Conservation (phyloP, 169 alveolate species). For the Eimeria mitis region DNA sequence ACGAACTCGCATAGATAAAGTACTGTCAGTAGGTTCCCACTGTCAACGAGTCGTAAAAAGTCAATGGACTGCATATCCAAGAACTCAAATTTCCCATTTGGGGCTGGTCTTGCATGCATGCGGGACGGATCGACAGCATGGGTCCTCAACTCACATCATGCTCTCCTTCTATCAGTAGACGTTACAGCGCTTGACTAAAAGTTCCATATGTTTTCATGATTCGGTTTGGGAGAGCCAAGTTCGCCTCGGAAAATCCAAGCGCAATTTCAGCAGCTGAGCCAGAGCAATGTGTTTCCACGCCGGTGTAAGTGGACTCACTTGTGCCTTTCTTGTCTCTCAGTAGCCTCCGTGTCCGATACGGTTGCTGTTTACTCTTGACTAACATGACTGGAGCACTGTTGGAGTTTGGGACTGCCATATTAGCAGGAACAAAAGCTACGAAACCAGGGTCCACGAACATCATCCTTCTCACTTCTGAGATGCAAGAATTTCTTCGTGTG, state of each 20-base stretch:
- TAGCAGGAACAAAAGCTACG: not conserved
- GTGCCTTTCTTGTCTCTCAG: not conserved
- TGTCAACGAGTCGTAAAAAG: no score
- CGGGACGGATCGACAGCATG: not conserved
- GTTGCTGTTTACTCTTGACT: not conserved
- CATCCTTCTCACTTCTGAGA: not conserved
- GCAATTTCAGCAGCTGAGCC: not conserved
- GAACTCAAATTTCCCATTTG: not conserved
- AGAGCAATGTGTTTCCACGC: not conserved
- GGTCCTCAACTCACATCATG: not conserved
- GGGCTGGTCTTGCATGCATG: slow-evolving; percentile 25
- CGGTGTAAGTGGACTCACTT: not conserved
- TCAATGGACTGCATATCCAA: no score
- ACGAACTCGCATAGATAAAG: not conserved
- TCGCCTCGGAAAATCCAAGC: not conserved
- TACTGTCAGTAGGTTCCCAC: not conserved
- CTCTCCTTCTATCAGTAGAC: not conserved
- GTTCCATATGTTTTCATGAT: not conserved
- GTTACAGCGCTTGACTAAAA: not conserved
- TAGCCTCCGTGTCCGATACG: not conserved
- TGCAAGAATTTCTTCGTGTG: not conserved
- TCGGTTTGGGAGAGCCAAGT: not conserved
- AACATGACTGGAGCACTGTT: not conserved
- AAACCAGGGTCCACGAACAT: not conserved
- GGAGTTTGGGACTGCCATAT: not conserved